Evolutionary conservation across 257 asterid genomes (phyloP), one percentile per base, ranked within the genome.

Genomic region (Solanum pimpinellifolium): DNA sequence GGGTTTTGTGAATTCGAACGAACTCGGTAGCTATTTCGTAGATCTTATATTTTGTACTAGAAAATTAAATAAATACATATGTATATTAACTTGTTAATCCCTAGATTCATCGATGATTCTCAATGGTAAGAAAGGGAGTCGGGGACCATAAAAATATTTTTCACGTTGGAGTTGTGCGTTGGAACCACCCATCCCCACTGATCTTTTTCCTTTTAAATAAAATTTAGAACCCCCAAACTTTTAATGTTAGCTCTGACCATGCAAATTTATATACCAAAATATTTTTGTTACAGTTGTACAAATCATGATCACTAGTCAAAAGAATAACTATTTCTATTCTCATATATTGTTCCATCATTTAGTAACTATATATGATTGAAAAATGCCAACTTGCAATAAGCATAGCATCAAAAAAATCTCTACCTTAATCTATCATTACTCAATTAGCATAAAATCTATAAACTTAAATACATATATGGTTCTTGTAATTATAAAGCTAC

Each of bases 121-220:
- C 23, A 16, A 1, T 2, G 60, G 1, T 52, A 52, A 52, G 1
- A 0, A 33, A 33, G 35, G 0, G 35, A 52, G 1, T 3, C 6
- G 6, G 60, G 23, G 10, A 52, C 23, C 23, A 52, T 16, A 20
- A 2, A 52, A 52, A 52, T 52, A 9, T 16, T 1, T 33, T 33
- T 33, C 35, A 33, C 1, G 35, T 5, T 33, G 1, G 35, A 0
- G 35, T 33, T 33, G 35, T 33, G 1, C 5, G 35, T 33, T 33
- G 5, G 35, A 33, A 33, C 35, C 35, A 0, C 5, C 35, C 35
- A 33, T 33, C 35, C 5, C 35, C 5, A 5, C 35, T 33, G 35
- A 33, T 4, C 35, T 33, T 33, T 3, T 3, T 3, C 35, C 0
- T 33, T 33, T 33, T 4, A 33, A 33, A 33, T 0, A 33, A 33